Percentiles rank a stretch among this genome's conserved stretches.
Conservation (phyloP, 306 rosid genomes). For the Gastrolobium bilobum region DNA sequence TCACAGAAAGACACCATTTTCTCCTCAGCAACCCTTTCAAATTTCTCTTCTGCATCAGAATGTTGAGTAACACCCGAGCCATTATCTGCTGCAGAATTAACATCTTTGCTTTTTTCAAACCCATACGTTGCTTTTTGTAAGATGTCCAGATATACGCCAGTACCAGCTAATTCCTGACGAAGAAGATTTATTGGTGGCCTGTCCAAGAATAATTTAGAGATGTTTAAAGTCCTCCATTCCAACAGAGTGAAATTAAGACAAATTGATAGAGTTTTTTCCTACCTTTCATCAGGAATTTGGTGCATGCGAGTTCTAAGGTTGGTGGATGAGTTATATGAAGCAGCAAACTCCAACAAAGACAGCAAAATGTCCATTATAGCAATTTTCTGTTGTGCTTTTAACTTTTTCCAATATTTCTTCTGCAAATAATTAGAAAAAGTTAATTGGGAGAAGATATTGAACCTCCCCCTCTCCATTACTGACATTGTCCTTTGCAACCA, state of each 20-base stretch:
- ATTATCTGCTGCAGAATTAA: constrained; percentile 47
- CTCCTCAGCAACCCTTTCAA: constrained; percentile 88
- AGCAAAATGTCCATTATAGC: constrained; percentile 84
- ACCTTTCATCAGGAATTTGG: constrained; percentile 90
- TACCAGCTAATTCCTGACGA: constrained; percentile 93
- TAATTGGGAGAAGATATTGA: constrained; percentile 32
- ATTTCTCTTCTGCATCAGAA: constrained; percentile 68
- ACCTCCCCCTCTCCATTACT: constrained; percentile 23
- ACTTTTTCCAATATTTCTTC: constrained; percentile 95
- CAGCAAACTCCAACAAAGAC: constrained; percentile 88
- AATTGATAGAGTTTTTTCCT: constrained; percentile 26
- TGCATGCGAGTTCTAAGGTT: constrained; percentile 95
- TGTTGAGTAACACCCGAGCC: constrained; percentile 51
- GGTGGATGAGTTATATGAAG: constrained; percentile 86
- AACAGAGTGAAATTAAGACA: constrained; percentile 21
- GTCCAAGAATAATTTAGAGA: constrained; percentile 53
- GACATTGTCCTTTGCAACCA: constrained; percentile 11
- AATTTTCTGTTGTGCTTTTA: constrained; percentile 76
- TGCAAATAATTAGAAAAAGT: constrained; percentile 60
- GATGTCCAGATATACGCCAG: constrained; percentile 85
- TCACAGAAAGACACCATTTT: constrained; percentile 92
- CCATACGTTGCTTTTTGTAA: constrained; percentile 85
- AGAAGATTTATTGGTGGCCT: constrained; percentile 99
- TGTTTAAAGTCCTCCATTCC: constrained; percentile 41
- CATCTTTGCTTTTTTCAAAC: constrained; percentile 54